Conservation (phyloP, 1,284 basidiomycete species). For the Heterobasidion parviporum region DNA sequence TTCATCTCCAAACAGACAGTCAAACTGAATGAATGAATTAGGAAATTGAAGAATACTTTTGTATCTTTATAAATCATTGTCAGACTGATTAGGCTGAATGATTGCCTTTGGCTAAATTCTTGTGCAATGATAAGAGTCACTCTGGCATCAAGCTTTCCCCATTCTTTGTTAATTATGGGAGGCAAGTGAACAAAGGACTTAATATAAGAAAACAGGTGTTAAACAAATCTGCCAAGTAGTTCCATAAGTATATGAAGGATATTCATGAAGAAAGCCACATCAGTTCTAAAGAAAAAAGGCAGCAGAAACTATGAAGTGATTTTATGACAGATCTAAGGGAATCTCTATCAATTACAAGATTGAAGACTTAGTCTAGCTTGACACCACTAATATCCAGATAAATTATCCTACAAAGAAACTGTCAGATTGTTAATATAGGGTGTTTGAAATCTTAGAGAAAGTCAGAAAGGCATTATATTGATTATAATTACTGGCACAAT, state of each 20-base stretch:
- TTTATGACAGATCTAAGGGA: neutral
- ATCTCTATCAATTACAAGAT: neutral
- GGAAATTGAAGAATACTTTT: slow-evolving; percentile 24
- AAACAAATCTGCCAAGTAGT: no score
- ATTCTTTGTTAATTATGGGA: neutral
- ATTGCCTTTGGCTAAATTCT: slow-evolving; percentile 1
- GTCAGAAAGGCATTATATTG: no score
- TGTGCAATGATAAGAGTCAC: neutral
- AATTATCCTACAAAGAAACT: no score
- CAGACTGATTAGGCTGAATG: slow-evolving; percentile 28
- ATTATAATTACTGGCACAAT: no score
- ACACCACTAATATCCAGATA: no score
- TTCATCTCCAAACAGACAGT: slow-evolving; percentile 19
- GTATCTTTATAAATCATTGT: slow-evolving; percentile 20
- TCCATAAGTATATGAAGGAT: no score
- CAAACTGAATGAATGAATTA: slow-evolving; percentile 29
- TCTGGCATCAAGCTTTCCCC: neutral
- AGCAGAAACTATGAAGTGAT: neutral
- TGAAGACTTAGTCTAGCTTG: neutral
- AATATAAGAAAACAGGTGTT: neutral
- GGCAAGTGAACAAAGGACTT: neutral
- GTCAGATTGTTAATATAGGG: no score
- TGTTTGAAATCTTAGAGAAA: no score
- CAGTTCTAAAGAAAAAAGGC: neutral
- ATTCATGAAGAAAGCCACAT: no score